Evolutionary conservation across 331 rosid genomes (phyloP).

Genomic region (Stylosanthes scabra): DNA sequence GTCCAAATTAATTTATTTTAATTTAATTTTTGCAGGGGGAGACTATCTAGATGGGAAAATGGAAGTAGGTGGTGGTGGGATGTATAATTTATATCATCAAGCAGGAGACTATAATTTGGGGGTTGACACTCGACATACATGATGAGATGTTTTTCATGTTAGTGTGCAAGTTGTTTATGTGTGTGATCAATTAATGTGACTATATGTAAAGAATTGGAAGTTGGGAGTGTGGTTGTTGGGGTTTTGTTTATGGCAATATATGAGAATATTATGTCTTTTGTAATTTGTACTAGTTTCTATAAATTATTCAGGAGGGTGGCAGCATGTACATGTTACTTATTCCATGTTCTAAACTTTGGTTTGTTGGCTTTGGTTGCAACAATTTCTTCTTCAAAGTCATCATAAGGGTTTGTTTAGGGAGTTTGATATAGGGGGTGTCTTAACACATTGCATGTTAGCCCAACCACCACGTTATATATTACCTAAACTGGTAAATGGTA

Average conservation of each 20-base stretch:
- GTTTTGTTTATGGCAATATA: slow-evolving; percentile 23
- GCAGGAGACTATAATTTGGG: slow-evolving; percentile 44
- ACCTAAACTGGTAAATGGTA: no score
- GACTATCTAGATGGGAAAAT: slow-evolving; percentile 48
- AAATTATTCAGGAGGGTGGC: slow-evolving; percentile 22
- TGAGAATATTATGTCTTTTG: not conserved
- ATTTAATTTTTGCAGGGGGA: slow-evolving; percentile 37
- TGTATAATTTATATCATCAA: slow-evolving; percentile 49
- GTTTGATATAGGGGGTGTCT: no score
- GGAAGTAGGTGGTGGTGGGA: slow-evolving; percentile 38
- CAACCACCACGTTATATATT: no score
- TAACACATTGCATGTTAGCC: no score
- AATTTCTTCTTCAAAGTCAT: not conserved
- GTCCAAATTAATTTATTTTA: not conserved
- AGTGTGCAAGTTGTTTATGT: slow-evolving; percentile 27
- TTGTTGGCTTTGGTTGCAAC: slow-evolving; percentile 29
- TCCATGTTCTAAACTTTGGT: slow-evolving; percentile 14
- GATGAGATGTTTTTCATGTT: not conserved
- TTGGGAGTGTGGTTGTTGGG: slow-evolving; percentile 29
- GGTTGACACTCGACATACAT: slow-evolving; percentile 24
- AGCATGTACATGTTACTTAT: slow-evolving; percentile 13
- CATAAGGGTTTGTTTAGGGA: no score
- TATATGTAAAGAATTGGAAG: slow-evolving; percentile 32
- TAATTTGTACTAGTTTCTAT: not conserved
- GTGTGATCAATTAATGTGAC: not conserved